These are phyloP conservation scores for Tylopilus vinaceipallidus DNA, from an alignment of 768 basidiomycete species.

Conservation along the genomic window DNA sequence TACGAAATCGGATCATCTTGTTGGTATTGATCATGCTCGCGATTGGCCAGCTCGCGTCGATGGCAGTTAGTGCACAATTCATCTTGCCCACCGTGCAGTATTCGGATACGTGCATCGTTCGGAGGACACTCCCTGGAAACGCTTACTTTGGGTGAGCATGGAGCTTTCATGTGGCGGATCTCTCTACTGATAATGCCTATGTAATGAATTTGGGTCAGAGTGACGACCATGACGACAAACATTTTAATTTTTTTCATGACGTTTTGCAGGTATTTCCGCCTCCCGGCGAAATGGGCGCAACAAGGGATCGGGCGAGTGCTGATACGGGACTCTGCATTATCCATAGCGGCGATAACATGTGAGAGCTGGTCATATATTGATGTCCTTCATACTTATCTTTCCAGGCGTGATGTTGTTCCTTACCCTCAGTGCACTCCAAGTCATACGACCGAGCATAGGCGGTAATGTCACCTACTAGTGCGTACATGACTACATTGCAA, in stretches of 20 bases:
- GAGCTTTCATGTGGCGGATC: not conserved
- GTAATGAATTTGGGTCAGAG: not conserved
- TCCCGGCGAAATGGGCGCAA: slow-evolving; percentile 10
- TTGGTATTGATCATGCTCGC: slow-evolving; percentile 5
- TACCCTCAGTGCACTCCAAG: slow-evolving; percentile 11
- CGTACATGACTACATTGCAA: not conserved
- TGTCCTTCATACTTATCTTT: not conserved
- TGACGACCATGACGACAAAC: slow-evolving; percentile 19
- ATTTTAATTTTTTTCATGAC: slow-evolving; percentile 16
- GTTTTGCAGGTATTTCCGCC: slow-evolving; percentile 14
- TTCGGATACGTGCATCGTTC: not conserved
- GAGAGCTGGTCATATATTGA: not conserved
- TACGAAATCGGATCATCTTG: slow-evolving; percentile 4
- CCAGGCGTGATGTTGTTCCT: slow-evolving; percentile 15
- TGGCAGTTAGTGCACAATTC: not conserved
- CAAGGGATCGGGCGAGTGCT: slow-evolving; percentile 4
- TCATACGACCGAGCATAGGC: slow-evolving; percentile 12
- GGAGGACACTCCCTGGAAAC: not conserved
- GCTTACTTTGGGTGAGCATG: not conserved
- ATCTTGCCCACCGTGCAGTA: not conserved
- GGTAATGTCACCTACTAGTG: slow-evolving; percentile 25
- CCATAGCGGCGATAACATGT: slow-evolving; percentile 15
- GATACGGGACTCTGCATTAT: slow-evolving; percentile 17
- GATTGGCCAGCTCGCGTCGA: not conserved
- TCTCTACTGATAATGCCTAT: not conserved